Conservation (phyloP, 345 rosid genomes). For the Ceriops tagal region DNA sequence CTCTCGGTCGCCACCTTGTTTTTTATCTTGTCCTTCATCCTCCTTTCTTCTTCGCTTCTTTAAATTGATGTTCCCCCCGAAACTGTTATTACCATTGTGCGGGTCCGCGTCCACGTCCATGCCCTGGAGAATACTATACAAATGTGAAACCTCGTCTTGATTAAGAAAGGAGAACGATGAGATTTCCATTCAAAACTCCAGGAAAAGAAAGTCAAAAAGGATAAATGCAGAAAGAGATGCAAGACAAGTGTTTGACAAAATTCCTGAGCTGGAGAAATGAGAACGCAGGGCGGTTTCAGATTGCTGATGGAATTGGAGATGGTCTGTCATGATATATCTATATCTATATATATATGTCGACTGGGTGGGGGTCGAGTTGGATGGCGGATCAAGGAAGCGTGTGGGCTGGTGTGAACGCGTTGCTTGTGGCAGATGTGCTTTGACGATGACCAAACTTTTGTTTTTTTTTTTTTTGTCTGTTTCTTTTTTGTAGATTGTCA, state of each 20-base stretch:
- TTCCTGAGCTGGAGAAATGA: slow-evolving; percentile 26
- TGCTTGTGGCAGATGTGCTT: slow-evolving; percentile 11
- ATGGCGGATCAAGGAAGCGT: slow-evolving; percentile 42
- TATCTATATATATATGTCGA: too few species aligned
- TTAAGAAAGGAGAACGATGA: slow-evolving; percentile 57
- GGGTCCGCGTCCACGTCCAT: slow-evolving; percentile 36
- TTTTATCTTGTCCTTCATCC: slow-evolving; percentile 21
- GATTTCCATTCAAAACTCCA: slow-evolving; percentile 42
- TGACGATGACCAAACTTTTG: slow-evolving; percentile 57
- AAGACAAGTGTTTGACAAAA: slow-evolving; percentile 5
- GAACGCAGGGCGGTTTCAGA: slow-evolving; percentile 31
- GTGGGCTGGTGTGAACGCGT: slow-evolving; percentile 53
- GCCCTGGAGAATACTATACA: slow-evolving; percentile 29
- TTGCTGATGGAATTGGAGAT: slow-evolving; percentile 18
- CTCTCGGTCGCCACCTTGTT: not conserved
- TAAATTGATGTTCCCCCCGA: slow-evolving; percentile 25
- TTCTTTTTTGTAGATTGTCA: not conserved
- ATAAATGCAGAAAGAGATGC: slow-evolving; percentile 16
- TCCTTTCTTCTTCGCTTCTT: slow-evolving; percentile 42
- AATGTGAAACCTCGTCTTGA: slow-evolving; percentile 43
- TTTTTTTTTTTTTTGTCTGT: not conserved
- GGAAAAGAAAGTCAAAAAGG: not conserved
- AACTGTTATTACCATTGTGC: not conserved
- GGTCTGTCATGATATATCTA: not conserved
- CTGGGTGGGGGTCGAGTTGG: not conserved